These are phyloP conservation scores for Coleophoma eucalyptorum DNA, from an alignment of 2,329 filamentous ascomycete species.

Conservation along the genomic window DNA sequence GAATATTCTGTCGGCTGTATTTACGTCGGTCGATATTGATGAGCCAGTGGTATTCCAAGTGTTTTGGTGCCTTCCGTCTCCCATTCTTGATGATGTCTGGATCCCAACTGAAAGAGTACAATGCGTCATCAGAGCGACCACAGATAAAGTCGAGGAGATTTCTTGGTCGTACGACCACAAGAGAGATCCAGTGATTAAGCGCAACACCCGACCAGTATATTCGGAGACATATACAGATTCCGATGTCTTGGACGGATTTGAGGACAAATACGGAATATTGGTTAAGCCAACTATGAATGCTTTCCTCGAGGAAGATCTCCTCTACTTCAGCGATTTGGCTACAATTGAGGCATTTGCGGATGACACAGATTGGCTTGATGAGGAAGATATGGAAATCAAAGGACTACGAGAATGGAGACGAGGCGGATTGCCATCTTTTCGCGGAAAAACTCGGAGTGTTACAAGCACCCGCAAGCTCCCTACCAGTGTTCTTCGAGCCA, in stretches of 20 bases:
- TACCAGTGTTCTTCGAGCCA: conserved; percentile 42
- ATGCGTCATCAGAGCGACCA: conserved; percentile 27
- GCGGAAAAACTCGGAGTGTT: background rate
- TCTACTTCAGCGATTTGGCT: conserved; percentile 20
- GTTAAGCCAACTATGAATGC: conserved; percentile 23
- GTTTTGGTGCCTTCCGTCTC: conserved; percentile 26
- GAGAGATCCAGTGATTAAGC: conserved; percentile 31
- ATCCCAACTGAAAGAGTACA: conserved; percentile 31
- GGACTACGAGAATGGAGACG: background rate
- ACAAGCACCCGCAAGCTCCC: conserved; percentile 32
- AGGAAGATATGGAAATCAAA: background rate
- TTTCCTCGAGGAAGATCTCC: conserved; percentile 31
- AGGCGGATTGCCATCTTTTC: background rate
- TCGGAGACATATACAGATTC: conserved; percentile 16
- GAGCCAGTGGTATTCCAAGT: conserved; percentile 26
- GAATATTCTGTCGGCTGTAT: conserved; percentile 30
- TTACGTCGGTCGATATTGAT: conserved; percentile 6
- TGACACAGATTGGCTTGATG: background rate
- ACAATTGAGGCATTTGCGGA: conserved; percentile 17
- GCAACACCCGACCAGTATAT: conserved; percentile 22
- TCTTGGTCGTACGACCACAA: conserved; percentile 31
- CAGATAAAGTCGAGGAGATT: conserved; percentile 24
- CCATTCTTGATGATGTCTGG: conserved; percentile 20
- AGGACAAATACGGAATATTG: conserved; percentile 25
- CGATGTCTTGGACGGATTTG: conserved; percentile 21